Evolutionary conservation across 306 rosid species (phyloP), one percentile per base, ranked within the genome.

Genomic region (Fragaria nilgerrensis): DNA sequence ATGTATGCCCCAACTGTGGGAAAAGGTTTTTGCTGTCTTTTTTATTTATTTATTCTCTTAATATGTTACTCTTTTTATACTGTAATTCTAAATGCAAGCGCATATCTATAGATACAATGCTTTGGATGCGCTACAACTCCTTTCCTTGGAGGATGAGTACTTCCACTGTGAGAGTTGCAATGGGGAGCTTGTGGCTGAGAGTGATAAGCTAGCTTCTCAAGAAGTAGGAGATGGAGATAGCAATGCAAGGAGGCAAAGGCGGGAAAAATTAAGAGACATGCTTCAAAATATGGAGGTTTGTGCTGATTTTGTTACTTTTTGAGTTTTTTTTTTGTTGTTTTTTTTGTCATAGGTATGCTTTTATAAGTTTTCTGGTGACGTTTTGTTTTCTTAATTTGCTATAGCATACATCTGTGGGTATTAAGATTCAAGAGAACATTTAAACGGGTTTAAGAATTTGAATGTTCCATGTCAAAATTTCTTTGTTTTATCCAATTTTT

Each of bases 171-270:
- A 92, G 85, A 88, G 84, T 63, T 95, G 99, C 79, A 86, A 95
- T 49, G 97, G 96, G 23, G 91, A 81, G 80, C 88, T 93, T 74
- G 98, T 92, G 81, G 86, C 93, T 74, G 98, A 92, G 88, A 90
- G 88, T 83, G 98, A 94, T 84, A 94, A 93, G 86, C 75, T 93
- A 79, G 96, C 89, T 75, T 88, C 88, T 61, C 96, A 89, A 88
- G 96, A 91, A 72, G 94, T 81, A 71, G 98, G 90, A 75, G 98
- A 94, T 80, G 95, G 89, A 66, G 98, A 93, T 75, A 96, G 89
- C 52, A 93, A 93, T 77, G 98, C 91, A 32, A 89, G 98, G 74
- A 77, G 90, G 81, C 86, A 94, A 10, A 84, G 96, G 9, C 98
- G 92, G 75, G 98, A 93, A 77, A 93, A 90, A 76, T 75, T 93